Percentiles rank a stretch among this genome's conserved stretches.
These are phyloP conservation scores for Rubia tinctorum DNA, from an alignment of 305 asterid genomes.

Conservation along the genomic window DNA sequence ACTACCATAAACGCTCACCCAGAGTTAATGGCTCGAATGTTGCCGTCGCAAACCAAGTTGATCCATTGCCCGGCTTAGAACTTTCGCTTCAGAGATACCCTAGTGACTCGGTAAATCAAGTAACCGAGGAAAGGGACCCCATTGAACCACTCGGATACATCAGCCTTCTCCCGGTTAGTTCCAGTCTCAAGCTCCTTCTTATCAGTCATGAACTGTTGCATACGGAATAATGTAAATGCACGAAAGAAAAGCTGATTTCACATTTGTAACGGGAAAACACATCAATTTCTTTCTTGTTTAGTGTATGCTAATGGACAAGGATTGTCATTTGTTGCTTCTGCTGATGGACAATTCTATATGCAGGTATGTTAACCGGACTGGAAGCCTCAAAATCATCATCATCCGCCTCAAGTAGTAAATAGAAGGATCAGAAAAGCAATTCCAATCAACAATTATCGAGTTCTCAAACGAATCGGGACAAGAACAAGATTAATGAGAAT, in stretches of 20 bases:
- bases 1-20: conserved; percentile 36
- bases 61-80: conserved; percentile 53
- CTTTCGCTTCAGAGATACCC: conserved; percentile 72
- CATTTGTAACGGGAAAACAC: background rate
- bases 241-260: background rate
- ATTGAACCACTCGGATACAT: conserved; percentile 83
- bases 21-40: conserved; percentile 31
- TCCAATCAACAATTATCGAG: conserved; percentile 29
- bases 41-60: conserved; percentile 40
- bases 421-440: conserved; percentile 33
- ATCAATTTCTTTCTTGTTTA: background rate
- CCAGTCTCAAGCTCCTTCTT: conserved; percentile 8
- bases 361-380: conserved; percentile 68
- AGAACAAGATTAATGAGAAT: too few species aligned
- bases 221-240: too few species aligned
- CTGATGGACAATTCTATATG: conserved; percentile 17
- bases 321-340: conserved; percentile 2
- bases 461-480: too few species aligned
- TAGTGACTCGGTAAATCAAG: conserved; percentile 43
- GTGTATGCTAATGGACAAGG: background rate
- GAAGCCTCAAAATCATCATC: conserved; percentile 38
- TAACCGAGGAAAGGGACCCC: conserved; percentile 40
- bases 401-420: conserved; percentile 45
- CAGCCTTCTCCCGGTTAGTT: conserved; percentile 94
- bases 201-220: background rate